phyloP scores from a whole-genome alignment of 495 filamentous ascomycete genomes.

The Viridothelium virens region DNA sequence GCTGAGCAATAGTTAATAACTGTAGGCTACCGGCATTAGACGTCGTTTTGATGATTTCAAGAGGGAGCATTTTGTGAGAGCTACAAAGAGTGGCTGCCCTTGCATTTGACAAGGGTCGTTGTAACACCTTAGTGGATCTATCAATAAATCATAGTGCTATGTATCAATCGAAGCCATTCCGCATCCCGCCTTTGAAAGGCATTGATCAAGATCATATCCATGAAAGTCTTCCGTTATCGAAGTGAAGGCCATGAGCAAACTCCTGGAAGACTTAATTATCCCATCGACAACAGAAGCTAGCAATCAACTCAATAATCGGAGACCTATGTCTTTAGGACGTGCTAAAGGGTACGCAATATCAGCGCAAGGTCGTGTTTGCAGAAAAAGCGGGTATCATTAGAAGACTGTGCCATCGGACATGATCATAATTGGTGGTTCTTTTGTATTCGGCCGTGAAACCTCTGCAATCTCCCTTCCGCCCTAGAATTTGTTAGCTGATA shows the following conservation, averaged over 20 bases:
- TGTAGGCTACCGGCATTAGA: too few species aligned
- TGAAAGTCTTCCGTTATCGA: neutral
- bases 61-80: too few species aligned
- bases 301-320: too few species aligned
- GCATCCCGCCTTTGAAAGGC: neutral
- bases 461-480: slow-evolving; percentile 94
- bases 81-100: too few species aligned
- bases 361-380: neutral
- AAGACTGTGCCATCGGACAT: slow-evolving; percentile 95
- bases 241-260: neutral
- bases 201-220: neutral
- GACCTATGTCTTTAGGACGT: too few species aligned
- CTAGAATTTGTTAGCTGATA: slow-evolving; percentile 42
- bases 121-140: too few species aligned
- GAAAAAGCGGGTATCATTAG: slow-evolving; percentile 42
- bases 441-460: slow-evolving; percentile 90
- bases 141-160: too few species aligned
- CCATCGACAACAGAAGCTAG: too few species aligned
- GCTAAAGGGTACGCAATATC: neutral
- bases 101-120: too few species aligned
- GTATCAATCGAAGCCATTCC: neutral
- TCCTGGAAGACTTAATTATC: too few species aligned
- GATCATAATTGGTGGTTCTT: slow-evolving; percentile 94
- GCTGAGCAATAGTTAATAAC: too few species aligned
- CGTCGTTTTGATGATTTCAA: too few species aligned